Percentiles rank a stretch among this genome's conserved stretches.
Conservation (phyloP, 768 basidiomycete species). For the Hemileccinum rubropunctum region DNA sequence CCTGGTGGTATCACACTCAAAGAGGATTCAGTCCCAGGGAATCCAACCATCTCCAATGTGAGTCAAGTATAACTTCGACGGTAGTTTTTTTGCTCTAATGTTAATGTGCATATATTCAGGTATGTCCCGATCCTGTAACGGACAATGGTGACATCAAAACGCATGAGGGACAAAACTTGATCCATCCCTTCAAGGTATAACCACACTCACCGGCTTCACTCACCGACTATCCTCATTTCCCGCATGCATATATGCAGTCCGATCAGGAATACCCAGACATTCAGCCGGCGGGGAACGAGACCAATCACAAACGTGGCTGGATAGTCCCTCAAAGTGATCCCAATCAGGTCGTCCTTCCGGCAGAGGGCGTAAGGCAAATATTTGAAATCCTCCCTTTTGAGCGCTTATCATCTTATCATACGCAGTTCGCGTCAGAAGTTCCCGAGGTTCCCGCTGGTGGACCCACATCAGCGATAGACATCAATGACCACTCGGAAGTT, state of each 20-base stretch:
- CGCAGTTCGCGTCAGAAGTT: neutral
- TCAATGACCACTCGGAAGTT: neutral
- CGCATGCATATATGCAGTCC: constrained; percentile 23
- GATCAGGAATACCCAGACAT: neutral
- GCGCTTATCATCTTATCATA: constrained; percentile 10
- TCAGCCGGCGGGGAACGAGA: neutral
- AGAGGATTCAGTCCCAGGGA: neutral
- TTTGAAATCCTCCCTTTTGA: neutral
- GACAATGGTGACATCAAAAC: neutral
- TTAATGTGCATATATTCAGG: constrained; percentile 17
- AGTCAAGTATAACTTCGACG: neutral
- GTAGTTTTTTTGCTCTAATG: neutral
- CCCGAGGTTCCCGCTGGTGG: neutral
- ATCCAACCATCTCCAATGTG: neutral
- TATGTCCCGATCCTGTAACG: neutral
- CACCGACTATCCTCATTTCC: neutral
- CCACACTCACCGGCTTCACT: neutral
- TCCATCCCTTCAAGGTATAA: constrained; percentile 6
- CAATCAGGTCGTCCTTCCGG: neutral
- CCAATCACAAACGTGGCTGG: neutral
- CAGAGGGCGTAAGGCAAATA: constrained; percentile 13
- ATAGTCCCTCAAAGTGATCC: neutral
- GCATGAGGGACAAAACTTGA: neutral
- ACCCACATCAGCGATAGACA: neutral
- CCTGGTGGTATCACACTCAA: neutral